Evolutionary conservation across 805 yeast genomes (phyloP).

Genomic region (Monosporozyma unispora): DNA sequence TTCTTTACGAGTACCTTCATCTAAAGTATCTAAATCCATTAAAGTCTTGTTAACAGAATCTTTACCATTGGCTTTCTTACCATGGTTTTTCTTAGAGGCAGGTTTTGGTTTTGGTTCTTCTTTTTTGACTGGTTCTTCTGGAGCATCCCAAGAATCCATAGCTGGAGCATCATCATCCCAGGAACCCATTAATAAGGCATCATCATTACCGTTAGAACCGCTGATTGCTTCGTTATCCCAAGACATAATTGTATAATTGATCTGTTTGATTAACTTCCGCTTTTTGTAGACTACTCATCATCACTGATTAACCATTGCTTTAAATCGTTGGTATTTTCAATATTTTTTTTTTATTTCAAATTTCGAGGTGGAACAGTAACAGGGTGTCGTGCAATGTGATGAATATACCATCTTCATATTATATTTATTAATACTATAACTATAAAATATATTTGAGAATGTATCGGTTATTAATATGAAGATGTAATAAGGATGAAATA

Average conservation of each 20-base stretch:
- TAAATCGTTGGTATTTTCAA: not conserved
- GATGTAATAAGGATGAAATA: too few relatives aligned
- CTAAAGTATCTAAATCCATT: conserved; percentile 53
- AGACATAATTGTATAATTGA: conserved; percentile 21
- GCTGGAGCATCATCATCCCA: conserved; percentile 83
- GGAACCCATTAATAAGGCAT: conserved; percentile 46
- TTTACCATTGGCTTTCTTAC: conserved; percentile 19
- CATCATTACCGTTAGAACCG: conserved; percentile 43
- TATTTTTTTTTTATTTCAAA: not conserved
- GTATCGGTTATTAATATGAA: too few relatives aligned
- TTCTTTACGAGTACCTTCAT: conserved; percentile 64
- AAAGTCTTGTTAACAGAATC: conserved; percentile 30
- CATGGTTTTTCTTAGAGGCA: conserved; percentile 18
- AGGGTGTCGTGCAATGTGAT: not conserved
- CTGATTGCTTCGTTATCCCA: conserved; percentile 88
- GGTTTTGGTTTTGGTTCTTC: conserved; percentile 29
- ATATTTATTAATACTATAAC: too few relatives aligned
- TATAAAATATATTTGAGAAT: too few relatives aligned
- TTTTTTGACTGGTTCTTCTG: conserved; percentile 37
- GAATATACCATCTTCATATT: not conserved
- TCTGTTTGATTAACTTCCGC: not conserved
- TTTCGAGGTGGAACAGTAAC: not conserved
- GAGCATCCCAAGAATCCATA: conserved; percentile 86
- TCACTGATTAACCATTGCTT: too few relatives aligned
- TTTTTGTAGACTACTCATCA: not conserved